Percentiles rank a stretch among this genome's conserved stretches.
Evolutionary conservation across 2,329 filamentous ascomycete genomes (phyloP).

Genomic region (Hypoxylon sp.): DNA sequence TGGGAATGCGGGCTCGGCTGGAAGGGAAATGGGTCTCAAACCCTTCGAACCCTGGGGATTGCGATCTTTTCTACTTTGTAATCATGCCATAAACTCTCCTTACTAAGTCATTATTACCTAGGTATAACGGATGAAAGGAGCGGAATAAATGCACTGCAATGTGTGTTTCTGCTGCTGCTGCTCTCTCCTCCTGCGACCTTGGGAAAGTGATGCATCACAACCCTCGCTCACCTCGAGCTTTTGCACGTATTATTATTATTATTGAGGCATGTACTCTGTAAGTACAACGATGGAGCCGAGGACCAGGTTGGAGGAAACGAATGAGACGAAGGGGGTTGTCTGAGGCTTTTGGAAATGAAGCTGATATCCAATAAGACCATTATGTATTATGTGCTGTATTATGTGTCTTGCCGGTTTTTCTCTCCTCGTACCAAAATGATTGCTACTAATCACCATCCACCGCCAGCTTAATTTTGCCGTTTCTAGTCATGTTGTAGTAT

Average conservation of each 20-base stretch:
- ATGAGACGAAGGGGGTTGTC: slow-evolving; percentile 5
- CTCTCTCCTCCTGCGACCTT: slow-evolving; percentile 4
- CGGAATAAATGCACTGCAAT: slow-evolving; percentile 12
- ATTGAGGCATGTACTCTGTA: slow-evolving; percentile 5
- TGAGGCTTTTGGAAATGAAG: slow-evolving; percentile 27
- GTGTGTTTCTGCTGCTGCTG: slow-evolving; percentile 18
- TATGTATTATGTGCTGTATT: slow-evolving; percentile 1
- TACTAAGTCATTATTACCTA: too few species aligned
- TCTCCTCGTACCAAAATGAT: slow-evolving; percentile 7
- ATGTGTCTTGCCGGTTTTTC: slow-evolving; percentile 25
- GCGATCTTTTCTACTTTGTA: slow-evolving; percentile 12
- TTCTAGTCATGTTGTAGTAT: slow-evolving; percentile 20
- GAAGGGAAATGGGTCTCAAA: slow-evolving; percentile 18
- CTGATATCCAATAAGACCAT: slow-evolving; percentile 25
- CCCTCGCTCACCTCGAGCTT: slow-evolving; percentile 13
- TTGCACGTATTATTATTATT: slow-evolving; percentile 6
- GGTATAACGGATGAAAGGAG: slow-evolving; percentile 33
- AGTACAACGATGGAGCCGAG: slow-evolving; percentile 32
- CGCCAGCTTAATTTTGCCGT: slow-evolving; percentile 21
- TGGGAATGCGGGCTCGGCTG: slow-evolving; percentile 25
- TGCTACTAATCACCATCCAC: slow-evolving; percentile 5
- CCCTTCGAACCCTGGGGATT: slow-evolving; percentile 29
- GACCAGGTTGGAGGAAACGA: slow-evolving; percentile 41
- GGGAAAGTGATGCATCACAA: slow-evolving; percentile 35
- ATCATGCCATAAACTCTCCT: slow-evolving; percentile 36